Evolutionary conservation across 495 filamentous ascomycete species (phyloP).

Genomic region (Annulohypoxylon maeteangense): DNA sequence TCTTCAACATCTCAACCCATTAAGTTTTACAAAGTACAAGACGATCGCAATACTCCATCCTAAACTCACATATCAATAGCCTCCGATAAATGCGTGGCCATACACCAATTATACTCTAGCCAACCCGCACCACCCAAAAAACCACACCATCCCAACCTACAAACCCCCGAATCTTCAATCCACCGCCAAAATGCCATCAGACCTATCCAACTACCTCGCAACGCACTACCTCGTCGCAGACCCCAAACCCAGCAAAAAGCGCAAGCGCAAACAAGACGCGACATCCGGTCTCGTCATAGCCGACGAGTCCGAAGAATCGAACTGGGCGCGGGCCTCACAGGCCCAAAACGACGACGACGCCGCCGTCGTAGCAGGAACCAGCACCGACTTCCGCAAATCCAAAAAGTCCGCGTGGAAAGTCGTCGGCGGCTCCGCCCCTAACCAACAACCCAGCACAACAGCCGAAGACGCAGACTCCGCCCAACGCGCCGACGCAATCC

Average conservation of each 20-base stretch:
- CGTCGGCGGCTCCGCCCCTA: conserved; percentile 64
- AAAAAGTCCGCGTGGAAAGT: conserved; percentile 85
- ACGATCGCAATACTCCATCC: background rate
- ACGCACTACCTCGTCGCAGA: conserved; percentile 90
- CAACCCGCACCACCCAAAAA: background rate
- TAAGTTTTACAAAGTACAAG: background rate
- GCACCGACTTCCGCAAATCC: conserved; percentile 77
- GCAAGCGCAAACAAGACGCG: conserved; percentile 79
- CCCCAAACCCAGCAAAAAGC: conserved; percentile 78
- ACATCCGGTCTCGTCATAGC: conserved; percentile 80
- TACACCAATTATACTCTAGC: background rate
- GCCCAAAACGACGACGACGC: conserved; percentile 58
- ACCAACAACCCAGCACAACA: too few relatives aligned
- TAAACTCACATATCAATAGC: background rate
- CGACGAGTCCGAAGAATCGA: conserved; percentile 79
- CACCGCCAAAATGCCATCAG: conserved; percentile 61
- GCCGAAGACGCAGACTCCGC: conserved; percentile 58
- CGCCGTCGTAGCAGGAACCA: conserved; percentile 60
- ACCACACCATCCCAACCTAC: background rate
- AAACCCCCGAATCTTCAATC: background rate
- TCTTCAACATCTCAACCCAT: background rate
- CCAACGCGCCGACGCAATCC: conserved; percentile 58
- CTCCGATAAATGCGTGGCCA: background rate
- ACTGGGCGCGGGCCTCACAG: conserved; percentile 65
- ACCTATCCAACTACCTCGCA: conserved; percentile 88